Percentiles rank a stretch among this genome's conserved stretches.
Conservation (phyloP, 75 land plant genomes). For the Ceratopteris richardii region DNA sequence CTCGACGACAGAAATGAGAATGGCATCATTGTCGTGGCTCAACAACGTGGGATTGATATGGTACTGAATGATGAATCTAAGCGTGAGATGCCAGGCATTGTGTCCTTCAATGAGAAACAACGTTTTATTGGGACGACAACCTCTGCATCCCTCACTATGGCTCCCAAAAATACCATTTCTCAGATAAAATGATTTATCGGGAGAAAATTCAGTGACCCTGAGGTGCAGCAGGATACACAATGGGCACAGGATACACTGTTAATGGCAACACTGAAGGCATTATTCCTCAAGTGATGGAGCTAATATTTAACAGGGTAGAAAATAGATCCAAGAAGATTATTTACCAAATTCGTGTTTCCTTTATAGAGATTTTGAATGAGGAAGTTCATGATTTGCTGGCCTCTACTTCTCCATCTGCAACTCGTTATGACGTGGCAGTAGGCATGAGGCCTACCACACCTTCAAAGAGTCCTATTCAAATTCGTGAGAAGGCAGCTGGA, state of each 20-base stretch:
- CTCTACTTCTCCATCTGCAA: conserved; percentile 20
- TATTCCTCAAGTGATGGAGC: conserved; percentile 77
- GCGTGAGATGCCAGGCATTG: too few species aligned
- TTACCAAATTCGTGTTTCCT: conserved; percentile 77
- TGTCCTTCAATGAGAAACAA: too few species aligned
- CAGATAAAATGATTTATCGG: too few species aligned
- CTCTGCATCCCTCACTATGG: too few species aligned
- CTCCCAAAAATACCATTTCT: too few species aligned
- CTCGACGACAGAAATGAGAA: too few species aligned
- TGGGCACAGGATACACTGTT: conserved; percentile 68
- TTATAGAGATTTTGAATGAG: conserved; percentile 97
- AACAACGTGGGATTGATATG: too few species aligned
- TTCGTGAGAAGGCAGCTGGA: conserved; percentile 80
- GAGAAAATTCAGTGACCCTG: too few species aligned
- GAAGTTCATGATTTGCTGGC: conserved; percentile 95
- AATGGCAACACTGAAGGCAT: conserved; percentile 48
- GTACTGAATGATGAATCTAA: too few species aligned
- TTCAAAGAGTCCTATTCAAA: conserved; percentile 75
- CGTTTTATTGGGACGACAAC: too few species aligned
- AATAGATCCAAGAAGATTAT: conserved; percentile 46
- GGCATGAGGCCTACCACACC: conserved; percentile 22
- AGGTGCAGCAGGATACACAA: conserved; percentile 86
- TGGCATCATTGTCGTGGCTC: too few species aligned
- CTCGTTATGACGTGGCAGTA: conserved; percentile 19
- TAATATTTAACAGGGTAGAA: conserved; percentile 61